Evolutionary conservation across 2,329 filamentous ascomycete species (phyloP).

Genomic region (Nannizziopsis arthrosporioides): DNA sequence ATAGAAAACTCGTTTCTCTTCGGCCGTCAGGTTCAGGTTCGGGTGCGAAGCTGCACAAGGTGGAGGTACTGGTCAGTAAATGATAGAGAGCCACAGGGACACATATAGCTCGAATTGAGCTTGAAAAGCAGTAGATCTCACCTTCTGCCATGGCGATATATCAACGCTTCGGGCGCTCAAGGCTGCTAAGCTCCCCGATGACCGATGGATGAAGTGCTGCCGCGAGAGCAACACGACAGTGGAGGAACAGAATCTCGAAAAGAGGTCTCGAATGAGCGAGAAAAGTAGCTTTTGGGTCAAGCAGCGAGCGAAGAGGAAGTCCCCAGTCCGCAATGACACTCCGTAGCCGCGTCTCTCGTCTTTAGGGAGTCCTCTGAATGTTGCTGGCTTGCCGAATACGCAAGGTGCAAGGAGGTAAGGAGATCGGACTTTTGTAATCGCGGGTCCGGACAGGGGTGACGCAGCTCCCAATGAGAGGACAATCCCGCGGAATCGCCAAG

Average conservation of each 20-base stretch:
- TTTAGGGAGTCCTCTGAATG: no score
- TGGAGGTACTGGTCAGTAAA: neutral
- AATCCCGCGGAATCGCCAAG: no score
- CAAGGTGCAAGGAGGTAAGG: no score
- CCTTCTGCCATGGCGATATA: conserved; percentile 5
- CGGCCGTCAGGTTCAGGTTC: conserved; percentile 71
- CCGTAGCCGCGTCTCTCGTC: no score
- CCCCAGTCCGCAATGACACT: no score
- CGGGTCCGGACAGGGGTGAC: no score
- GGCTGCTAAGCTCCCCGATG: neutral
- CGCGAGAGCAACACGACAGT: no score
- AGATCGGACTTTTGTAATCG: no score
- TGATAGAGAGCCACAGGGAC: neutral
- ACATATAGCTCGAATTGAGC: neutral
- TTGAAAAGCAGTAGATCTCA: neutral
- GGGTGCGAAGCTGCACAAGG: conserved; percentile 30
- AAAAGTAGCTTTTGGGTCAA: neutral
- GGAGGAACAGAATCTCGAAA: no score
- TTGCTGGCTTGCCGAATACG: no score
- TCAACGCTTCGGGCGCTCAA: neutral
- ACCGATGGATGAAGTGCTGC: neutral
- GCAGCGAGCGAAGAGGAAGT: no score
- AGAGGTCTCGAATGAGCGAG: neutral
- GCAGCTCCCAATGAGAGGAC: no score
- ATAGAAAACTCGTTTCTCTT: conserved; percentile 89